phyloP scores from a whole-genome alignment of 768 basidiomycete genomes.

The Amanita subjunquillea region DNA sequence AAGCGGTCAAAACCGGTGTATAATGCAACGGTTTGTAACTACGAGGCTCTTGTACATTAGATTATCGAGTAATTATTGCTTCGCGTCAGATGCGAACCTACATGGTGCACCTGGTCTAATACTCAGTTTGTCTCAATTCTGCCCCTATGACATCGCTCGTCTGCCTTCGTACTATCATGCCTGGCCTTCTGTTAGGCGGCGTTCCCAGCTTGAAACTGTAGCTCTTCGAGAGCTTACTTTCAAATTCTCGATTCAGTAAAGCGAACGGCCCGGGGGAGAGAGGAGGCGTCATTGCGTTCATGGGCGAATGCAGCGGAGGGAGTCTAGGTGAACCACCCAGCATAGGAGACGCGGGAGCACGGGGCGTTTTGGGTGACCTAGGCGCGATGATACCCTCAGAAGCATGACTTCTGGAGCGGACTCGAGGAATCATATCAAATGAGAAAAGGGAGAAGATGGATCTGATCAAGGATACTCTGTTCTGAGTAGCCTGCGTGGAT shows the following conservation, averaged over 20 bases:
- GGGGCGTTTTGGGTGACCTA: conserved; percentile 32
- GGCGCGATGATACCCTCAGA: conserved; percentile 69
- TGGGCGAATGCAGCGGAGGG: not conserved
- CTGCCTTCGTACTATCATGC: conserved; percentile 14
- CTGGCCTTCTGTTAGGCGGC: conserved; percentile 25
- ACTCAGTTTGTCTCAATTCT: conserved; percentile 7
- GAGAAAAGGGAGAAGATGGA: conserved; percentile 46
- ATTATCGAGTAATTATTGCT: not conserved
- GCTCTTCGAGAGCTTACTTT: conserved; percentile 17
- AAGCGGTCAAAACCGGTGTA: conserved; percentile 41
- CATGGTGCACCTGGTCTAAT: not conserved
- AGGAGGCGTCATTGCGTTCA: conserved; percentile 18
- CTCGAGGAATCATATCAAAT: conserved; percentile 25
- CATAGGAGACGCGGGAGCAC: conserved; percentile 19
- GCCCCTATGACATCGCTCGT: conserved; percentile 8
- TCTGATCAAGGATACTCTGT: conserved; percentile 54
- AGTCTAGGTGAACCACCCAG: conserved; percentile 10
- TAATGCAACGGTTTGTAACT: not conserved
- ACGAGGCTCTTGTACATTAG: not conserved
- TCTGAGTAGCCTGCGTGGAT: conserved; percentile 16
- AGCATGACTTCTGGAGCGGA: conserved; percentile 35
- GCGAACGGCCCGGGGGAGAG: conserved; percentile 25
- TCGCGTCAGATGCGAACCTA: not conserved
- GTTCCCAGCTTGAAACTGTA: conserved; percentile 28
- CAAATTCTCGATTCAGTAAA: conserved; percentile 20